Conservation (phyloP, 2,329 filamentous ascomycete genomes). For the Thermochaetoides dissita region DNA sequence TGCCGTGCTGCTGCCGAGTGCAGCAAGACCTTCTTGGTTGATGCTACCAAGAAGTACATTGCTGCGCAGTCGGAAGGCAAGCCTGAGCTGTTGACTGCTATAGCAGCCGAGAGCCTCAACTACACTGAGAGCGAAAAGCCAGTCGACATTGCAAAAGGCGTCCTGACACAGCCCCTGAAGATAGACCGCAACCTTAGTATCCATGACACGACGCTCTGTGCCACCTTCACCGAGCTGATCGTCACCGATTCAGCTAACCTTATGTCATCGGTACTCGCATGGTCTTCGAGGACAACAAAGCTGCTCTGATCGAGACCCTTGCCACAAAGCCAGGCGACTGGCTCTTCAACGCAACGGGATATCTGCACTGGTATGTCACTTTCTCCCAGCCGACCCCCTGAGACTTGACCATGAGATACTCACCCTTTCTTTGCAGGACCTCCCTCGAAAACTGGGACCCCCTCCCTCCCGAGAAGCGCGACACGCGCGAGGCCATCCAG, state of each 20-base stretch:
- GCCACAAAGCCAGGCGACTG: slow-evolving; percentile 16
- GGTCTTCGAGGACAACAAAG: slow-evolving; percentile 13
- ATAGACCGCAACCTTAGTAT: slow-evolving; percentile 14
- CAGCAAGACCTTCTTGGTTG: slow-evolving; percentile 5
- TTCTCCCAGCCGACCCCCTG: too few relatives aligned
- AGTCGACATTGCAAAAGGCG: slow-evolving; percentile 5
- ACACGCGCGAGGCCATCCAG: slow-evolving; percentile 11
- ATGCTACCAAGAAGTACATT: slow-evolving; percentile 8
- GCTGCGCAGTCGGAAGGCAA: slow-evolving; percentile 9
- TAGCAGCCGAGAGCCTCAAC: slow-evolving; percentile 7
- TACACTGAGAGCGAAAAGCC: slow-evolving; percentile 13
- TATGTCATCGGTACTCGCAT: slow-evolving; percentile 25
- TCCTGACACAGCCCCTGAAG: slow-evolving; percentile 11
- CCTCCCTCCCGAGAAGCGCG: slow-evolving; percentile 11
- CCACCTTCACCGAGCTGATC: slow-evolving; percentile 17
- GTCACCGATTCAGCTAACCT: slow-evolving; percentile 16
- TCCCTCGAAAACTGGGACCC: slow-evolving; percentile 12
- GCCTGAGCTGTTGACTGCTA: slow-evolving; percentile 3
- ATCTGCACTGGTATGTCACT: slow-evolving; percentile 15
- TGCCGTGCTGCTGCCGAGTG: slow-evolving; percentile 5
- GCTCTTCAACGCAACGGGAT: slow-evolving; percentile 16
- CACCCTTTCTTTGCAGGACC: slow-evolving; percentile 2
- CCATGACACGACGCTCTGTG: slow-evolving; percentile 15
- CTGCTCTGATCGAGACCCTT: slow-evolving; percentile 16
- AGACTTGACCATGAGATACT: neutral